Conservation (phyloP, 306 rosid species). For the Bauhinia variegata region DNA sequence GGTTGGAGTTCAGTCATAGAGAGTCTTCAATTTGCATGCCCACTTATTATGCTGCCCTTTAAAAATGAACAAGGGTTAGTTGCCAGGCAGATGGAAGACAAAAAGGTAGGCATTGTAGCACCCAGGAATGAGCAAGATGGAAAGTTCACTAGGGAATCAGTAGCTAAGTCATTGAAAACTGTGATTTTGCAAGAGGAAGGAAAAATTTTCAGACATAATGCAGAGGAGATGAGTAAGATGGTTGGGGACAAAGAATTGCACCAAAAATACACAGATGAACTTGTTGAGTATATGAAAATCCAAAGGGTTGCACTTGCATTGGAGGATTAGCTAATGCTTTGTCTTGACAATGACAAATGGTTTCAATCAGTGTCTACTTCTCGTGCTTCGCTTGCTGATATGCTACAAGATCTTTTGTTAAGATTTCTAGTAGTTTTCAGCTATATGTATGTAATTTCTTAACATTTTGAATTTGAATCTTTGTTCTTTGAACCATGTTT, state of each 20-base stretch:
- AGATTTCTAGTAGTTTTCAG: too few species aligned
- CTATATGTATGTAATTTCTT: too few species aligned
- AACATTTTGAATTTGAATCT: too few species aligned
- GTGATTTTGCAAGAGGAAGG: conserved; percentile 47
- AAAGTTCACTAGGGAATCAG: conserved; percentile 27
- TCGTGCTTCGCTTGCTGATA: too few species aligned
- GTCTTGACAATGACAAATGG: too few species aligned
- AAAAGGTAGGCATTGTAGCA: conserved; percentile 32
- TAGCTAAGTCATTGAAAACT: conserved; percentile 35
- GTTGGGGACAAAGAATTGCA: conserved; percentile 27
- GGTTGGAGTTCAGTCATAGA: conserved; percentile 46
- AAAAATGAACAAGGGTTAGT: conserved; percentile 24
- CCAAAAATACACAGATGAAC: conserved; percentile 28
- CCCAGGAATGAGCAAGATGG: conserved; percentile 43
- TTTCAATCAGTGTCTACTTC: too few species aligned
- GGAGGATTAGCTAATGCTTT: conserved; percentile 1
- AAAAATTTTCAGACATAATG: conserved; percentile 31
- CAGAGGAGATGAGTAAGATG: conserved; percentile 34
- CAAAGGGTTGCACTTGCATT: neutral
- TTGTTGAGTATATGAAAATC: conserved; percentile 26
- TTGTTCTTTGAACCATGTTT: too few species aligned
- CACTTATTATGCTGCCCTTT: conserved; percentile 39
- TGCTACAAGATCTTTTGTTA: too few species aligned
- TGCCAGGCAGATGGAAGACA: conserved; percentile 39
- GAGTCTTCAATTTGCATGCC: conserved; percentile 18